Evolutionary conservation across 148 eudicot species (phyloP).

Genomic region (Camellia granthamiana): DNA sequence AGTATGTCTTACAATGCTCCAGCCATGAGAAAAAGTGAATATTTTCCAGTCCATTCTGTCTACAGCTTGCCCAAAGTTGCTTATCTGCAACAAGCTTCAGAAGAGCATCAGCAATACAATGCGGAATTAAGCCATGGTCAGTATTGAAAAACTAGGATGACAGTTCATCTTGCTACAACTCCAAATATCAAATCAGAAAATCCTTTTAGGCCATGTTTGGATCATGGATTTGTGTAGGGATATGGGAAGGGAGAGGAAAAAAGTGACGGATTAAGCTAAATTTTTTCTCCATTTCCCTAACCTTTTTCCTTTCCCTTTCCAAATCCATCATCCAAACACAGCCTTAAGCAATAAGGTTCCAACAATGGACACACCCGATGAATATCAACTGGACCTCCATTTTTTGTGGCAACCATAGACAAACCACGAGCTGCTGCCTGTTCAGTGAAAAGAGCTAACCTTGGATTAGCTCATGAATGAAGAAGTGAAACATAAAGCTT

Average conservation of each 20-base stretch:
- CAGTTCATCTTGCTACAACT: constrained; percentile 4
- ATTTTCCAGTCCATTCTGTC: constrained; percentile 76
- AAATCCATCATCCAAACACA: too few species aligned
- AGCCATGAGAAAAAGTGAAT: constrained; percentile 92
- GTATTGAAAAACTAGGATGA: neutral
- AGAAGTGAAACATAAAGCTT: constrained; percentile 1
- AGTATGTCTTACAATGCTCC: constrained; percentile 80
- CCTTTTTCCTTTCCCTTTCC: too few species aligned
- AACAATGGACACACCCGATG: constrained; percentile 44
- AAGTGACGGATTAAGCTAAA: too few species aligned
- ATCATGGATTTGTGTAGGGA: too few species aligned
- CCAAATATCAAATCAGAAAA: neutral
- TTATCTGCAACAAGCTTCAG: constrained; percentile 85
- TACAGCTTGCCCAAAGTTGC: constrained; percentile 82
- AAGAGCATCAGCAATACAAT: constrained; percentile 77
- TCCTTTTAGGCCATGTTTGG: neutral
- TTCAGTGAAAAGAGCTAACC: constrained; percentile 13
- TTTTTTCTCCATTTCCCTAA: too few species aligned
- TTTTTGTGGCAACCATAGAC: constrained; percentile 87
- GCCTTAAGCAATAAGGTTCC: neutral
- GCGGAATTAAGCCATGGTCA: constrained; percentile 24
- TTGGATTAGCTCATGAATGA: neutral
- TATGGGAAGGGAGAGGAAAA: too few species aligned
- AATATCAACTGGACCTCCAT: constrained; percentile 96
- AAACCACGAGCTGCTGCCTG: constrained; percentile 96